A percentile compares a stretch with the other conserved stretches of the same genome.
Evolutionary conservation across 805 yeast genomes (phyloP).

Genomic region (Teunomyces pallodes): DNA sequence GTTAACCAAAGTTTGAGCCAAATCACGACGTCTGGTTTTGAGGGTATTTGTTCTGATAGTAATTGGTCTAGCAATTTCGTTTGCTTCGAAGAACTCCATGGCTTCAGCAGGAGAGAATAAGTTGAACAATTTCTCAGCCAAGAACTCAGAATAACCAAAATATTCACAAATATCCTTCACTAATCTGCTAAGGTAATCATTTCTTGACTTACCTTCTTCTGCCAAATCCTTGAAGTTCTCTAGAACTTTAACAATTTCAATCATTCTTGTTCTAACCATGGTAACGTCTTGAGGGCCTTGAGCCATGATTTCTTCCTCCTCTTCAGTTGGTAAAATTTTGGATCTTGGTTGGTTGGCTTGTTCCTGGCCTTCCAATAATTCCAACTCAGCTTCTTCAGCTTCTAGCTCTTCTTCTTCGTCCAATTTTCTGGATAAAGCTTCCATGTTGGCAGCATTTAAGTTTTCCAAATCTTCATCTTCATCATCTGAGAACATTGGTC

Average conservation of each 20-base stretch:
- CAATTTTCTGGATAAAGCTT: conserved; percentile 64
- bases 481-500: conserved; percentile 82
- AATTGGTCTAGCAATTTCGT: conserved; percentile 93
- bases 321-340: conserved; percentile 69
- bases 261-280: conserved; percentile 86
- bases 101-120: conserved; percentile 95
- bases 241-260: conserved; percentile 89
- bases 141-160: conserved; percentile 87
- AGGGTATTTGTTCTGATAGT: conserved; percentile 97
- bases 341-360: conserved; percentile 70
- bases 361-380: conserved; percentile 48
- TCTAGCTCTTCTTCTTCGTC: conserved; percentile 56
- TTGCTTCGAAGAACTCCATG: conserved; percentile 96
- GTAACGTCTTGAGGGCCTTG: conserved; percentile 70
- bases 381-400: conserved; percentile 49
- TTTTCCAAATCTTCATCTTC: conserved; percentile 57
- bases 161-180: conserved; percentile 85
- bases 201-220: conserved; percentile 83
- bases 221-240: conserved; percentile 82
- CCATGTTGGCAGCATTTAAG: conserved; percentile 80
- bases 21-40: conserved; percentile 90
- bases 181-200: conserved; percentile 76
- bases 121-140: conserved; percentile 92
- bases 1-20: conserved; percentile 91
- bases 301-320: conserved; percentile 52